Percentiles rank a stretch among this genome's conserved stretches.
These are phyloP conservation scores for Pseudogymnoascus sp. DNA, from an alignment of 2,329 filamentous ascomycete species.

Conservation along the genomic window DNA sequence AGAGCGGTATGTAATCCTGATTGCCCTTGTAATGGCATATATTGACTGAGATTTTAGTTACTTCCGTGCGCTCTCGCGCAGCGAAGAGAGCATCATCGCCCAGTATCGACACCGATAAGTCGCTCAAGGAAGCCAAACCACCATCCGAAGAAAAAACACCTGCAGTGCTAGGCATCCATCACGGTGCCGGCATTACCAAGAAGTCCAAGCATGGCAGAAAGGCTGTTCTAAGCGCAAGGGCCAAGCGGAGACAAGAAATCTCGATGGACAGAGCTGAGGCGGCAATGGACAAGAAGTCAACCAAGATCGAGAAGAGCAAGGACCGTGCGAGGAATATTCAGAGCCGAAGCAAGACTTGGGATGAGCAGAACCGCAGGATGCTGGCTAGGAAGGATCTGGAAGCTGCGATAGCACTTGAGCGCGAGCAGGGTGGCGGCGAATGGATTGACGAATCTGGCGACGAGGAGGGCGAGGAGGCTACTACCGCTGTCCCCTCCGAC, in stretches of 20 bases:
- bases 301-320: constrained; percentile 49
- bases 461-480: neutral
- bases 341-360: constrained; percentile 46
- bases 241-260: constrained; percentile 48
- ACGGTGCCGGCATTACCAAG: constrained; percentile 58
- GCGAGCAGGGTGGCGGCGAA: constrained; percentile 1
- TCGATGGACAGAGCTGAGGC: constrained; percentile 52
- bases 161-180: constrained; percentile 62
- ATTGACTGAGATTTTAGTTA: constrained; percentile 19
- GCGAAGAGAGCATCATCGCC: constrained; percentile 65
- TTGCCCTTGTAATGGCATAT: neutral
- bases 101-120: constrained; percentile 63
- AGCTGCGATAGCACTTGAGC: constrained; percentile 1
- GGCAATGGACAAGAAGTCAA: constrained; percentile 49
- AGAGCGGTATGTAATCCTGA: constrained; percentile 20
- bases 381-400: constrained; percentile 22
- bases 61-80: constrained; percentile 65
- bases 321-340: constrained; percentile 40
- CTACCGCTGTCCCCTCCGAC: neutral
- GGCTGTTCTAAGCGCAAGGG: constrained; percentile 45
- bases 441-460: constrained; percentile 6
- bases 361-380: constrained; percentile 45
- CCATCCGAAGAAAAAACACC: constrained; percentile 46
- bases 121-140: constrained; percentile 51
- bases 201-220: constrained; percentile 53